Conservation (phyloP, 768 basidiomycete genomes). For the Tulasnella sp. region DNA sequence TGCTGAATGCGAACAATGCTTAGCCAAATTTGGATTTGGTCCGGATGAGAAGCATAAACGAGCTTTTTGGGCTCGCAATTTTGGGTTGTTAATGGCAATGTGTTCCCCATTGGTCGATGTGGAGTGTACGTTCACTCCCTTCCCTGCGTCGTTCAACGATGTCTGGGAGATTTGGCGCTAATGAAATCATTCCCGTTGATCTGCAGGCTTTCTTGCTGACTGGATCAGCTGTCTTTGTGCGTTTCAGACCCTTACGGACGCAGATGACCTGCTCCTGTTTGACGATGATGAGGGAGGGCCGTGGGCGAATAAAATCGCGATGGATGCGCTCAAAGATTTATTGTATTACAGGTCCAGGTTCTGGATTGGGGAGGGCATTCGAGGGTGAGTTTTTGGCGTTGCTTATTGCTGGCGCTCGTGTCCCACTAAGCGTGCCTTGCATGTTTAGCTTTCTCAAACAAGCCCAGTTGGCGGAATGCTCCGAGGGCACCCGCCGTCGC, state of each 20-base stretch:
- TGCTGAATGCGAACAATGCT: background rate
- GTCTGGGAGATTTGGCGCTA: background rate
- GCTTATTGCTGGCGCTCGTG: background rate
- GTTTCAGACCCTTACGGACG: constrained; percentile 31
- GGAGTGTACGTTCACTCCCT: background rate
- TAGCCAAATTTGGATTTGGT: background rate
- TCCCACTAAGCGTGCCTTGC: background rate
- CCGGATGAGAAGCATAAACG: background rate
- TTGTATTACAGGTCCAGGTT: background rate
- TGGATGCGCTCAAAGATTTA: background rate
- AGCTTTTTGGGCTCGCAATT: constrained; percentile 14
- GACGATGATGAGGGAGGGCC: constrained; percentile 17
- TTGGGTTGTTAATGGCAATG: constrained; percentile 27
- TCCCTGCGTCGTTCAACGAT: too few relatives aligned
- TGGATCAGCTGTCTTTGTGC: constrained; percentile 32
- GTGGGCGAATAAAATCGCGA: constrained; percentile 10
- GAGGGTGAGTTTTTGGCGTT: background rate
- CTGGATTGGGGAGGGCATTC: constrained; percentile 13
- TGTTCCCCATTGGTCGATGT: background rate
- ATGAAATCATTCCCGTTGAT: background rate
- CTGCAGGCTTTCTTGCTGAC: constrained; percentile 4
- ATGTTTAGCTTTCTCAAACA: constrained; percentile 20
- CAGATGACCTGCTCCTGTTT: background rate
- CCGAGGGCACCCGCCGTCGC: constrained; percentile 24
- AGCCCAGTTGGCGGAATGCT: background rate